phyloP scores from a whole-genome alignment of 306 rosid species.

The Parietaria judaica region DNA sequence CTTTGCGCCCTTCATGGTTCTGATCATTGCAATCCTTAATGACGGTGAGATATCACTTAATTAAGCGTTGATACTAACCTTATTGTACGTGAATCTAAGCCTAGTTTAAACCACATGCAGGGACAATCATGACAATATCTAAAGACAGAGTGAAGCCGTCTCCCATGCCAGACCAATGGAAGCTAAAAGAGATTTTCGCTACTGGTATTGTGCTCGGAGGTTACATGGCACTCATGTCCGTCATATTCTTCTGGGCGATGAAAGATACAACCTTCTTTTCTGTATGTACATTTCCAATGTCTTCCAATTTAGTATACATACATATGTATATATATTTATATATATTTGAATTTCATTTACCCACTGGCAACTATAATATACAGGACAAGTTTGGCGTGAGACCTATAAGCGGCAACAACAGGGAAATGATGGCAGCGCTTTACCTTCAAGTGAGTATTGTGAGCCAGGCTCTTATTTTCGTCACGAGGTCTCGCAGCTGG shows the following conservation, averaged over 20 bases:
- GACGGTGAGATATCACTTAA: slow-evolving; percentile 53
- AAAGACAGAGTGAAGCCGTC: slow-evolving; percentile 98
- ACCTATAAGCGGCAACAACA: slow-evolving; percentile 14
- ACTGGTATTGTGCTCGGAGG: slow-evolving; percentile 95
- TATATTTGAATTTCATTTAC: background rate
- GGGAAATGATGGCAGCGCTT: slow-evolving; percentile 92
- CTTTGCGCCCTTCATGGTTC: slow-evolving; percentile 96
- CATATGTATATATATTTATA: background rate
- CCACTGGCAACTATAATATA: slow-evolving; percentile 6
- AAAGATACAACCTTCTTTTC: slow-evolving; percentile 62
- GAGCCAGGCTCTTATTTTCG: slow-evolving; percentile 93
- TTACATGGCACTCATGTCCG: slow-evolving; percentile 95
- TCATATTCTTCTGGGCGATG: slow-evolving; percentile 80
- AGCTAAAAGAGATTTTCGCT: slow-evolving; percentile 87
- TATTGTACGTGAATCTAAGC: background rate
- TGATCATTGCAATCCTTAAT: slow-evolving; percentile 88
- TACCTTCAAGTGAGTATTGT: slow-evolving; percentile 98
- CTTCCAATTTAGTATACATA: background rate
- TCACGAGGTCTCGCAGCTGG: slow-evolving; percentile 97
- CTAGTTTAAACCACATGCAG: slow-evolving; percentile 25
- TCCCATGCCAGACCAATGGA: slow-evolving; percentile 94
- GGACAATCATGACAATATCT: slow-evolving; percentile 97
- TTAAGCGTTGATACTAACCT: background rate
- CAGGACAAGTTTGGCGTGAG: slow-evolving; percentile 58
- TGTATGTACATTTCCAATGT: slow-evolving; percentile 30